A percentile compares a stretch with the other conserved stretches of the same genome.
Conservation (phyloP, 1,284 basidiomycete genomes). For the Amylostereum areolatum region DNA sequence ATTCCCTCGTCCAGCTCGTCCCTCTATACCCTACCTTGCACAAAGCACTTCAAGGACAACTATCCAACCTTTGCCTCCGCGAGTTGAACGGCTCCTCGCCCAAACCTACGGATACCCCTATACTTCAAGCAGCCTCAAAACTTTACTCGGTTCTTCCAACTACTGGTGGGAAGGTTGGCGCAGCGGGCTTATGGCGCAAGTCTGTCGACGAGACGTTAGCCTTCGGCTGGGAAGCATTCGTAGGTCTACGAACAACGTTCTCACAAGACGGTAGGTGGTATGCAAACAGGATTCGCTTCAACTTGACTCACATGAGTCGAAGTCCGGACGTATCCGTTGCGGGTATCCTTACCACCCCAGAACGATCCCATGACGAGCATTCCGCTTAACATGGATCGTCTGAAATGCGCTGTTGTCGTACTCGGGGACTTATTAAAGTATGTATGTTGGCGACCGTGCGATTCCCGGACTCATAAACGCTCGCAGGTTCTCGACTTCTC, state of each 20-base stretch:
- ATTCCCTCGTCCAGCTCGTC: conserved; percentile 50
- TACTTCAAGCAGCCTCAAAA: conserved; percentile 45
- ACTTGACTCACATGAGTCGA: too few relatives aligned
- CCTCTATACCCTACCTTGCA: conserved; percentile 61
- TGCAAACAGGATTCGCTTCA: too few relatives aligned
- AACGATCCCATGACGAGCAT: conserved; percentile 36
- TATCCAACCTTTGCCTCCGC: conserved; percentile 48
- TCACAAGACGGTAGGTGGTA: conserved; percentile 29
- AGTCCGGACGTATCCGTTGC: too few relatives aligned
- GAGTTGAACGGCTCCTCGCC: conserved; percentile 50
- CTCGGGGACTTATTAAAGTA: conserved; percentile 56
- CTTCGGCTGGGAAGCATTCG: conserved; percentile 56
- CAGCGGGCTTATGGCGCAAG: conserved; percentile 66
- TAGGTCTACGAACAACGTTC: conserved; percentile 54
- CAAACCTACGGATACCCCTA: conserved; percentile 28
- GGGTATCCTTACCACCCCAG: not conserved
- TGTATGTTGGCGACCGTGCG: conserved; percentile 23
- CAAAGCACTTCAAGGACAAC: conserved; percentile 40
- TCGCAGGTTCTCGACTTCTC: conserved; percentile 47
- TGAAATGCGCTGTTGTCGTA: conserved; percentile 47
- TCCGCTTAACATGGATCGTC: conserved; percentile 52
- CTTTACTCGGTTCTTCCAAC: conserved; percentile 58
- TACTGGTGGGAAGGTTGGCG: conserved; percentile 73
- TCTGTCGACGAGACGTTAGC: conserved; percentile 59
- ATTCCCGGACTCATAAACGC: conserved; percentile 4